Conservation (phyloP, 2,329 filamentous ascomycete genomes). For the Amesomyces nigricolor region DNA sequence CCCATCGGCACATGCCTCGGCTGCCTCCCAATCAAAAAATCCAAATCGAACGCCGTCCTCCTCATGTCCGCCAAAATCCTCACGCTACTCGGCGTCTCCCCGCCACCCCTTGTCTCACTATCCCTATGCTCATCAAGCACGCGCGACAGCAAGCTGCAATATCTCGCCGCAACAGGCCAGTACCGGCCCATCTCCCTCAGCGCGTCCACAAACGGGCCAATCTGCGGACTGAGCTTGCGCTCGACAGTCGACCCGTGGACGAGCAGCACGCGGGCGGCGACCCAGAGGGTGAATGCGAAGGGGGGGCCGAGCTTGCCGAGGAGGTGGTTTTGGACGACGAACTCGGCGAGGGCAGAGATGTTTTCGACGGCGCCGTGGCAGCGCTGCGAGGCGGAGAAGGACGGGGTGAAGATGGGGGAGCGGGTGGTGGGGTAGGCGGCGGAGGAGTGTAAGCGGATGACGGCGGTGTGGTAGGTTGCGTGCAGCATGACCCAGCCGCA, state of each 20-base stretch:
- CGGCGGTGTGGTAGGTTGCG: constrained; percentile 80
- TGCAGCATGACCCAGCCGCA: constrained; percentile 90
- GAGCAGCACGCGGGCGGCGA: constrained; percentile 77
- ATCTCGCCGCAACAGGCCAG: constrained; percentile 81
- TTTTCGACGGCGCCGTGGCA: constrained; percentile 80
- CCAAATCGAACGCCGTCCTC: constrained; percentile 81
- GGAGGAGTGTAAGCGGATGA: constrained; percentile 86
- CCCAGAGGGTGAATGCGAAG: constrained; percentile 90
- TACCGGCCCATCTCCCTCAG: constrained; percentile 73
- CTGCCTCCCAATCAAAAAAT: constrained; percentile 82
- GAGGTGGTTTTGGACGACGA: constrained; percentile 68
- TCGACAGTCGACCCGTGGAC: constrained; percentile 90
- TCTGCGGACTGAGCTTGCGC: constrained; percentile 72
- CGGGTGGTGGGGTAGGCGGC: constrained; percentile 87
- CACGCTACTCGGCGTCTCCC: constrained; percentile 74
- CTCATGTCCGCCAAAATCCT: constrained; percentile 89
- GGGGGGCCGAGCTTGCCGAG: constrained; percentile 79
- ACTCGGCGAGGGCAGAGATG: constrained; percentile 71
- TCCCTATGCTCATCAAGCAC: constrained; percentile 84
- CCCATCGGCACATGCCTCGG: constrained; percentile 45
- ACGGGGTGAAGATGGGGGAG: constrained; percentile 83
- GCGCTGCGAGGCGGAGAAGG: constrained; percentile 75
- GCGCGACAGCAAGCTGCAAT: constrained; percentile 70
- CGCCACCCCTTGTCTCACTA: constrained; percentile 66
- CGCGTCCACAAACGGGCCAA: constrained; percentile 75